Evolutionary conservation across 805 yeast genomes (phyloP).

Genomic region (Starmerella vaccinii): DNA sequence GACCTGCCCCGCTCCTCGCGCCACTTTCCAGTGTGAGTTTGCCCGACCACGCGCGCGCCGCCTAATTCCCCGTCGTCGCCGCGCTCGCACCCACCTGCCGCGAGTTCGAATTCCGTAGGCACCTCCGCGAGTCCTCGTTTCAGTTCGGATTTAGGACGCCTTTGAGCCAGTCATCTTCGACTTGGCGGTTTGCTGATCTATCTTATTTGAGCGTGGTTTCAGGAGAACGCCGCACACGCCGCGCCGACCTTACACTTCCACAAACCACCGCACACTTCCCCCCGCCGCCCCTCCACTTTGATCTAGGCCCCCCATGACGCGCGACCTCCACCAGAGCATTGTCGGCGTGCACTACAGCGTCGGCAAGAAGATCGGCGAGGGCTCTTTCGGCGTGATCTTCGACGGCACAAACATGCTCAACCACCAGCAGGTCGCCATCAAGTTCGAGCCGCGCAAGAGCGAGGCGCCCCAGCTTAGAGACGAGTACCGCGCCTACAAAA

Average conservation of each 20-base stretch:
- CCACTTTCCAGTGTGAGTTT: background rate
- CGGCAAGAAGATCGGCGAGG: slow-evolving; percentile 97
- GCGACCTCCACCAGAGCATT: slow-evolving; percentile 22
- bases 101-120: background rate
- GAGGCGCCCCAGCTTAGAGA: slow-evolving; percentile 97
- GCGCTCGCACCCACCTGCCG: background rate
- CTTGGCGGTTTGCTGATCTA: background rate
- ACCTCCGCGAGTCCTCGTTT: background rate
- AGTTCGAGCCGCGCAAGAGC: slow-evolving; percentile 87
- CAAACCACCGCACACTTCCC: no score
- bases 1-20: background rate
- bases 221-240: background rate
- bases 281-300: no score
- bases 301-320: slow-evolving; percentile 14
- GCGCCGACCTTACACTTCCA: background rate
- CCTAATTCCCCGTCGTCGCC: background rate
- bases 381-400: slow-evolving; percentile 94
- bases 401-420: slow-evolving; percentile 90
- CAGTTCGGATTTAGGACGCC: background rate
- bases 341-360: slow-evolving; percentile 95
- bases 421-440: slow-evolving; percentile 89
- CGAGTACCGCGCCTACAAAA: slow-evolving; percentile 91
- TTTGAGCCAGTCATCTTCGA: background rate
- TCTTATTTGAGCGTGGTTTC: background rate
- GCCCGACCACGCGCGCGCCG: slow-evolving; percentile 1